Conservation (phyloP, 768 basidiomycete species). For the Mycena olivaceomarginata region DNA sequence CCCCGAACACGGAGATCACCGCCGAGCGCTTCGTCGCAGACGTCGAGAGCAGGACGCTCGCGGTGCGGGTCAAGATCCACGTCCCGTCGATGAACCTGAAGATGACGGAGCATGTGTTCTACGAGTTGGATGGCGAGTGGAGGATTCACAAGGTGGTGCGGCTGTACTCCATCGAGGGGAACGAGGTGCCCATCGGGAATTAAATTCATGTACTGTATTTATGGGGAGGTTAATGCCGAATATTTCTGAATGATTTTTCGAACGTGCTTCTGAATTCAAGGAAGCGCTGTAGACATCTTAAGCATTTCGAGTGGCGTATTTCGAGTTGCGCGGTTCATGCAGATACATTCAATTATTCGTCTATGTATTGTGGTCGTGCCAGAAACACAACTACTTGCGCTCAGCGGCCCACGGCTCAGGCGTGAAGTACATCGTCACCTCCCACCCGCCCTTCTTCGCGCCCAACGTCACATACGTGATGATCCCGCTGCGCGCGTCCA, state of each 20-base stretch:
- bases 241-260: no score
- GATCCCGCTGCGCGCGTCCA: slow-evolving; percentile 50
- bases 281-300: background rate
- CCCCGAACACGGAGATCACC: background rate
- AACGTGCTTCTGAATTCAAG: no score
- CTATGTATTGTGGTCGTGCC: no score
- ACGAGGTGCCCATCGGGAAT: slow-evolving; percentile 17
- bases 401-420: slow-evolving; percentile 52
- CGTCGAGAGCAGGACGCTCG: background rate
- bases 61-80: slow-evolving; percentile 4
- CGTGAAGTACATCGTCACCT: slow-evolving; percentile 57
- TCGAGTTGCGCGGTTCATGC: no score
- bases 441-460: slow-evolving; percentile 54
- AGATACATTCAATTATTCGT: no score
- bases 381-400: background rate
- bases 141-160: slow-evolving; percentile 10
- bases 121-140: slow-evolving; percentile 12
- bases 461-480: slow-evolving; percentile 57
- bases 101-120: slow-evolving; percentile 25
- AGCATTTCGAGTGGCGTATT: no score
- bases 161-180: slow-evolving; percentile 10
- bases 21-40: slow-evolving; percentile 18
- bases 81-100: background rate
- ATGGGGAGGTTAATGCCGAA: background rate
- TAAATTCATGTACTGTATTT: background rate